Evolutionary conservation across 345 rosid genomes (phyloP).

Genomic region (Aurinia saxatilis): DNA sequence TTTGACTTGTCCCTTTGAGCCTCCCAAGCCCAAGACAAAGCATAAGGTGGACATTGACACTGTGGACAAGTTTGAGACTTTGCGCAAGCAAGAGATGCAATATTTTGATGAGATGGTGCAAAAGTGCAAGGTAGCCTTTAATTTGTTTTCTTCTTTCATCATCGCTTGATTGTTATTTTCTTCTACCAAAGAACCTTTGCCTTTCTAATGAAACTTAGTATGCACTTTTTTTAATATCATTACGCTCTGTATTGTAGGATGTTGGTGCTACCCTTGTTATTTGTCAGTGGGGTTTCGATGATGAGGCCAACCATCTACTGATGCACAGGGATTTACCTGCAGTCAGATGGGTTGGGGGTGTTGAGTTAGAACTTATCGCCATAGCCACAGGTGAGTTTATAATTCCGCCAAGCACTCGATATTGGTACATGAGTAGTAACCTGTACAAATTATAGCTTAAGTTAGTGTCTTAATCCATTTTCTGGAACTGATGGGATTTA

Average conservation of each 20-base stretch:
- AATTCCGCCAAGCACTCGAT: background rate
- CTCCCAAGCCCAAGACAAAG: slow-evolving; percentile 97
- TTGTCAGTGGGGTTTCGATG: slow-evolving; percentile 99
- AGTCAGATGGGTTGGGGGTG: slow-evolving; percentile 99
- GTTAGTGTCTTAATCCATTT: background rate
- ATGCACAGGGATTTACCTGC: slow-evolving; percentile 98
- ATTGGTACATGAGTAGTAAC: background rate
- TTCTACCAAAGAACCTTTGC: too few species aligned
- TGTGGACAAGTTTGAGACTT: slow-evolving; percentile 86
- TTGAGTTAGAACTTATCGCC: slow-evolving; percentile 80
- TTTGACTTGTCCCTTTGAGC: slow-evolving; percentile 96
- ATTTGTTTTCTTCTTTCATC: background rate
- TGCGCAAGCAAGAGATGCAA: slow-evolving; percentile 85
- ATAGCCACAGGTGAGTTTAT: background rate
- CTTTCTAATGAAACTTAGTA: too few species aligned
- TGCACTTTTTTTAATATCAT: too few species aligned
- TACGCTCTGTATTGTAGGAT: slow-evolving; percentile 44
- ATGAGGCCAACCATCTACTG: slow-evolving; percentile 93
- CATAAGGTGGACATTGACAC: slow-evolving; percentile 99
- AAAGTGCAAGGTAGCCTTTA: slow-evolving; percentile 50
- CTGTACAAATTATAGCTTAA: background rate
- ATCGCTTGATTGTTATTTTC: too few species aligned
- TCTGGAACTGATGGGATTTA: background rate
- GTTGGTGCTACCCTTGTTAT: slow-evolving; percentile 94
- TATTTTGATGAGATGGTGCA: slow-evolving; percentile 98